Conservation (phyloP, 2,329 filamentous ascomycete species). For the Claviceps maximensis region DNA sequence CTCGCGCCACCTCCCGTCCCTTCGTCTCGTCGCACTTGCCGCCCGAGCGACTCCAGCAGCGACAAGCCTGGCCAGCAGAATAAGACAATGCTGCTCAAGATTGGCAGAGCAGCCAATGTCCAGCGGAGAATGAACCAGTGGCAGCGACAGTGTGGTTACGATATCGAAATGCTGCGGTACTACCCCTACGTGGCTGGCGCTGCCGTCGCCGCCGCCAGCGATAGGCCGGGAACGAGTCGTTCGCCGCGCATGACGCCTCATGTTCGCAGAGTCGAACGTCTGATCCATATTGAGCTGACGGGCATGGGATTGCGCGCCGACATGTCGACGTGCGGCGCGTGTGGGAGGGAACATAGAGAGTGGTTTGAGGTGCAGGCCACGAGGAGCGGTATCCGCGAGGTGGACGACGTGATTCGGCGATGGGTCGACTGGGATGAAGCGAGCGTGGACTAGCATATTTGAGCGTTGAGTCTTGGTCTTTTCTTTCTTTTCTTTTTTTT, state of each 20-base stretch:
- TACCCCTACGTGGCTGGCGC: constrained; percentile 64
- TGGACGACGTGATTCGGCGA: constrained; percentile 57
- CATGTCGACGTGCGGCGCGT: constrained; percentile 53
- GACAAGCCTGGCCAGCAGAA: constrained; percentile 18
- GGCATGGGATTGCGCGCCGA: constrained; percentile 42
- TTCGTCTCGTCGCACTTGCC: constrained; percentile 24
- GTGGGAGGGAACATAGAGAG: constrained; percentile 76
- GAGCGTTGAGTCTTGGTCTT: too few relatives aligned
- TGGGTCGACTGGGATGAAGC: constrained; percentile 78
- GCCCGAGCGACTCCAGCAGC: constrained; percentile 36
- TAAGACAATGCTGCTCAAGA: constrained; percentile 56
- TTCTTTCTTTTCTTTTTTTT: too few relatives aligned
- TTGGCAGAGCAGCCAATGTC: constrained; percentile 64
- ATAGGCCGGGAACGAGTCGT: constrained; percentile 14
- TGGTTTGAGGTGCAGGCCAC: constrained; percentile 87
- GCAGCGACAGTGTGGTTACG: constrained; percentile 84
- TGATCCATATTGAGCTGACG: constrained; percentile 83
- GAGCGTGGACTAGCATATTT: constrained; percentile 1
- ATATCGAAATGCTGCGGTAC: constrained; percentile 75
- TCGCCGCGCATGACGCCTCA: constrained; percentile 63
- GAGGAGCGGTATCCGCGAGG: constrained; percentile 52
- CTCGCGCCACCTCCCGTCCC: constrained; percentile 34
- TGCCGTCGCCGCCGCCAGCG: constrained; percentile 8
- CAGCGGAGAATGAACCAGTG: constrained; percentile 86
- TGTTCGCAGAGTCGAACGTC: constrained; percentile 73